Percentiles rank a stretch among this genome's conserved stretches.
Conservation (phyloP, 2,329 filamentous ascomycete genomes). For the Elsinoe perseae region DNA sequence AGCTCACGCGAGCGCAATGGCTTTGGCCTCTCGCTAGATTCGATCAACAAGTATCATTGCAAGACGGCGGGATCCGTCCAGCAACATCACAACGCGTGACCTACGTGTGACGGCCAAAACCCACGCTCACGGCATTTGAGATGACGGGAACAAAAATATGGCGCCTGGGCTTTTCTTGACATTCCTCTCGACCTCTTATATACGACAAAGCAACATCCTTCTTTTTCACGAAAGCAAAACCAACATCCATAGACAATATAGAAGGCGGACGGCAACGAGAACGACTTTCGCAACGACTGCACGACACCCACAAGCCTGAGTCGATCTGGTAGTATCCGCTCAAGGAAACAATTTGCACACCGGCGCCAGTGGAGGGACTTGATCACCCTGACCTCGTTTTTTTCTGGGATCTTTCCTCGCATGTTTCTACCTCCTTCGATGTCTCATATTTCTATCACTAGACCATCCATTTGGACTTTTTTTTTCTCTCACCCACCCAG, state of each 20-base stretch:
- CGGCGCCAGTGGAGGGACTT: slow-evolving; percentile 5
- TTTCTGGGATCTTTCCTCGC: background rate
- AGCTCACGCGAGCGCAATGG: slow-evolving; percentile 8
- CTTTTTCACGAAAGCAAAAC: background rate
- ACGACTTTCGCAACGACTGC: slow-evolving; percentile 14
- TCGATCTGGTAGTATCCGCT: slow-evolving; percentile 15
- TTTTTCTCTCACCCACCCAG: background rate
- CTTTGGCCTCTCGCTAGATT: background rate
- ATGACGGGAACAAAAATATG: background rate
- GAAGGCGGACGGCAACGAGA: slow-evolving; percentile 16
- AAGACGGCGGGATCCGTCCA: slow-evolving; percentile 10
- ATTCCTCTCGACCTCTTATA: background rate
- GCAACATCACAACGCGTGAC: background rate
- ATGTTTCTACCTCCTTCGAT: background rate
- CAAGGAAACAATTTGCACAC: background rate
- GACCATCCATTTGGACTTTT: background rate
- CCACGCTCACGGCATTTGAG: background rate
- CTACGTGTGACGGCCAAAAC: slow-evolving; percentile 1
- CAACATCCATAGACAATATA: slow-evolving; percentile 14
- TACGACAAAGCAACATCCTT: background rate
- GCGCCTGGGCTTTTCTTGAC: background rate
- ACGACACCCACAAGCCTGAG: slow-evolving; percentile 12
- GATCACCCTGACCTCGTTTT: background rate
- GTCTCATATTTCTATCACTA: slow-evolving; percentile 10
- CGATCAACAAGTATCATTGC: background rate